Evolutionary conservation across 257 asterid genomes (phyloP).

Genomic region (Lycium ferocissimum): DNA sequence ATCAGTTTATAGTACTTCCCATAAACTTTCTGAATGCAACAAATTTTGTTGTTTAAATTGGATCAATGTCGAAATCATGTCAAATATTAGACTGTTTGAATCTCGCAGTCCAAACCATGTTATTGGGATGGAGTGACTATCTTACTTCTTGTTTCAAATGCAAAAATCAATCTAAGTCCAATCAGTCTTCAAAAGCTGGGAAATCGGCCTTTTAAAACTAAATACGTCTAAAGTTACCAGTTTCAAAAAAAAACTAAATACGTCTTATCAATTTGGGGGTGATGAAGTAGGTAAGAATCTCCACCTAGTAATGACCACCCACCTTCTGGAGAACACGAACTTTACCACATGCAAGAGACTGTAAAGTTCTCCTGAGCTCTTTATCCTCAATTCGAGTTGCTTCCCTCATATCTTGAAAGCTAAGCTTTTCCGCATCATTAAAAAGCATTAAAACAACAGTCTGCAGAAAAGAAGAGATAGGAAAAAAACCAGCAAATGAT

Average conservation of each 20-base stretch:
- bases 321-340: constrained; percentile 95
- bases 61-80: background rate
- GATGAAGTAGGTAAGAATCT: background rate
- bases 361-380: constrained; percentile 89
- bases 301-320: constrained; percentile 33
- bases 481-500: background rate
- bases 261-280: background rate
- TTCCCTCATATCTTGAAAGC: constrained; percentile 92
- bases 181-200: constrained; percentile 1
- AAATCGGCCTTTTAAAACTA: background rate
- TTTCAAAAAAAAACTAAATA: background rate
- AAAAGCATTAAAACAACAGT: constrained; percentile 94
- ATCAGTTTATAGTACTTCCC: constrained; percentile 8
- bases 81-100: background rate
- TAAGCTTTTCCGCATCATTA: constrained; percentile 83
- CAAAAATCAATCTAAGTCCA: background rate
- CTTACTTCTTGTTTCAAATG: background rate
- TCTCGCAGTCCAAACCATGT: constrained; percentile 6
- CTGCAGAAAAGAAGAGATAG: constrained; percentile 49
- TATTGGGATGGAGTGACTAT: background rate
- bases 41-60: background rate
- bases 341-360: constrained; percentile 98
- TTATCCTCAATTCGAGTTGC: constrained; percentile 91
- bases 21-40: background rate
- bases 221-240: no score